Evolutionary conservation across 2,329 filamentous ascomycete species (phyloP), one percentile per base, ranked within the genome.

Genomic region (Cadophora luteo-olivacea): DNA sequence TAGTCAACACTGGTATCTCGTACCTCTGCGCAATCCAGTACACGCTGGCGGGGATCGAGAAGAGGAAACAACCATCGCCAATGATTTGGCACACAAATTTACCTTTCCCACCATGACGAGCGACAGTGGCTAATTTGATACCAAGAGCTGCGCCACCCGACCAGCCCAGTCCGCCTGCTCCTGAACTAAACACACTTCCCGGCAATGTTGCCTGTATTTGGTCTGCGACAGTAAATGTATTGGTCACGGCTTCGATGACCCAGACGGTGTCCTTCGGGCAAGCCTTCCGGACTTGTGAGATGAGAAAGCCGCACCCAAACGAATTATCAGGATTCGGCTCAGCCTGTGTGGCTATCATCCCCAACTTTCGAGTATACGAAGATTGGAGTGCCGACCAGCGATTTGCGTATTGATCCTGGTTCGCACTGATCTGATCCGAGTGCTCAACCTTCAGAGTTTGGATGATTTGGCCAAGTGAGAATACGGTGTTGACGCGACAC

Each of bases 111-210:
- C 82, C 84, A 8, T 84, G 83, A 45, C 84, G 80, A 24, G 61
- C 67, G 12, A 72, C 85, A 0, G 84, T 83, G 0, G 91, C 92
- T 9, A 95, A 84, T 77, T 94, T 94, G 76, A 94, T 89, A 1
- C 92, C 92, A 2, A 95, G 79, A 0, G 91, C 89, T 62, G 83
- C 92, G 16, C 92, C 92, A 14, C 92, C 92, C 12, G 89, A 92
- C 92, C 92, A 95, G 1, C 92, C 92, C 0, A 95, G 87, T 2
- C 92, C 92, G 16, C 91, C 92, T 0, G 91, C 92, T 0, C 92
- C 92, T 76, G 92, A 94, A 78, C 94, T 94, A 75, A 95, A 87
- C 90, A 90, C 94, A 0, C 87, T 88, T 0, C 91, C 91, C 0
- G 92, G 92, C 0, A 88, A 76, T 0, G 85, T 88, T 2, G 88